Percentiles rank a stretch among this genome's conserved stretches.
Evolutionary conservation across 148 eudicot genomes (phyloP).

Genomic region (Rhododendron ferrugineum): DNA sequence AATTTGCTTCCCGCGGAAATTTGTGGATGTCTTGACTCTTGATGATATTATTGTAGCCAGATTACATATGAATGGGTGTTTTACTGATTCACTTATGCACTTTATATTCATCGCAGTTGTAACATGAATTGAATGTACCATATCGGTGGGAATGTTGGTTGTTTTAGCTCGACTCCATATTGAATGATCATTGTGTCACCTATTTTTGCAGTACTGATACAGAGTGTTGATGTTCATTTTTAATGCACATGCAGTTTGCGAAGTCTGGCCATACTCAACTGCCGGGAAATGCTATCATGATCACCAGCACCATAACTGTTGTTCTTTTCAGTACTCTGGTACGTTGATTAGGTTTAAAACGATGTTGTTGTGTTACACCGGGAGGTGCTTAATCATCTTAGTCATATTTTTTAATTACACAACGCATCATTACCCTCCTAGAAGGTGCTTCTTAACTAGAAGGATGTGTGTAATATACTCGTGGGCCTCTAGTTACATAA

Average conservation of each 20-base stretch:
- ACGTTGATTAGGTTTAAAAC: not conserved
- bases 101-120: not conserved
- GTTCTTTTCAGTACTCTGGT: conserved; percentile 89
- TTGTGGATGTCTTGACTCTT: not conserved
- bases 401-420: not conserved
- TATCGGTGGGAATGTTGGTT: not conserved
- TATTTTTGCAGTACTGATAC: not conserved
- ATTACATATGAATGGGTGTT: not conserved
- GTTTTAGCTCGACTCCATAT: not conserved
- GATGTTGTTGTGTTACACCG: not conserved
- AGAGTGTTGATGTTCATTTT: not conserved
- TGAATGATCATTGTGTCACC: not conserved
- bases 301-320: conserved; percentile 77
- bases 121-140: not conserved
- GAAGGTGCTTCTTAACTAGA: not conserved
- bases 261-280: conserved; percentile 64
- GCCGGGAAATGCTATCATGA: conserved; percentile 75
- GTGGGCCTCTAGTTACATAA: not conserved
- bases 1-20: not conserved
- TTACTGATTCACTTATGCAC: not conserved
- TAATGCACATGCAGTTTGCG: conserved; percentile 52
- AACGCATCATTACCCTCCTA: not conserved
- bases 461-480: not conserved
- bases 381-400: not conserved
- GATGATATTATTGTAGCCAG: not conserved